Base-by-base conservation (phyloP, 805 yeast genomes). In the Yamadazyma phyllophila region DNA sequence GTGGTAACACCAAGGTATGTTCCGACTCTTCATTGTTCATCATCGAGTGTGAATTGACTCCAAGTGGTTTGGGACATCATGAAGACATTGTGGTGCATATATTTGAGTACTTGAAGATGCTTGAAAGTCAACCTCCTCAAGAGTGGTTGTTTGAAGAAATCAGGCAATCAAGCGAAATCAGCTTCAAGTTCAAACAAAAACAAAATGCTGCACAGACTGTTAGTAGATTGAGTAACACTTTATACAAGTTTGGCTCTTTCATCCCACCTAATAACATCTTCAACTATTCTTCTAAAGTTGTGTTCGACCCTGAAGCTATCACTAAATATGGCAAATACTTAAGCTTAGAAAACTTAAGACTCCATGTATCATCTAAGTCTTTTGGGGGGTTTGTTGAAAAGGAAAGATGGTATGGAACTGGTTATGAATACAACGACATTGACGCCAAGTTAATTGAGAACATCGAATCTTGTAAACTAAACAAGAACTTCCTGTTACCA, bases 331-430 rank as follows among this genome's bases (percentile, higher is more conserved):
- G 77, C 11, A 53, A 65, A 0, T 69, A 69, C 46, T 69, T 92
- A 45, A 74, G 59, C 33, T 76, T 83, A 0, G 70, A 76, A 16
- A 89, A 88, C 53, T 77, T 85, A 54, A 75, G 88, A 49, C 69
- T 80, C 4, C 66, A 74, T 36, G 60, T 91, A 78, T 26, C 82
- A 70, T 63, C 78, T 62, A 52, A 72, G 43, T 74, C 73, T 6
- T 74, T 81, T 2, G 76, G 76, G 2, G 68, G 73, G 44, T 51
- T 65, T 12, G 71, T 59, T 15, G 50, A 64, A 11, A 71, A 57
- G 16, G 99, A 92, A 61, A 74, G 80, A 57, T 92, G 97, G 96
- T 92, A 94, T 60, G 96, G 96, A 3, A 89, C 97, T 0, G 85
- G 86, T 54, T 88, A 89, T 60, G 65, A 77, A 2, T 61, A 76